Evolutionary conservation across 768 basidiomycete species (phyloP), one percentile per base, ranked within the genome.

Genomic region (Mycena rosella): DNA sequence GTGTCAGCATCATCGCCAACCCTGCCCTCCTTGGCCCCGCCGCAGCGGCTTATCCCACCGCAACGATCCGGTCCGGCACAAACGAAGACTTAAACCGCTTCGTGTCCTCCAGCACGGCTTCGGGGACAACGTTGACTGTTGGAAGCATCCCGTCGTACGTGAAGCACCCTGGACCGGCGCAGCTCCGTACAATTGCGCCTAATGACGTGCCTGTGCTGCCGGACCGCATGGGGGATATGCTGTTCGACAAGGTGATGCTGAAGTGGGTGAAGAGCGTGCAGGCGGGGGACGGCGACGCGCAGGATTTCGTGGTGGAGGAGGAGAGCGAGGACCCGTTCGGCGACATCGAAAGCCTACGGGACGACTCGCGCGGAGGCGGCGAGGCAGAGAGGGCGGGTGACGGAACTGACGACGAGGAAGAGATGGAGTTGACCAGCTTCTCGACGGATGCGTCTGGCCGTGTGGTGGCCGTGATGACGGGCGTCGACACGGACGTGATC

Each of bases 261-360:
- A 88, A 86, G 72, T 97, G 96, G 96, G 89, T 95, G 60, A 92
- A 90, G 80, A 87, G 83, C 29, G 81, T 82, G 10, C 74, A 78
- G 26, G 76, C 76, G 5, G 75, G 77, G 5, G 74, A 73, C 59
- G 75, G 63, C 70, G 81, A 71, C 68, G 80, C 63, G 61, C 75
- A 59, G 59, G 74, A 59, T 67, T 76, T 69, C 72, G 78, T 76
- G 66, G 74, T 81, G 59, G 84, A 80, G 30, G 80, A 86, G 45
- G 83, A 86, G 47, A 93, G 92, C 68, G 94, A 95, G 72, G 96
- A 98, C 81, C 93, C 95, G 10, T 98, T 98, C 79, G 88, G 88
- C 34, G 96, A 96, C 72, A 92, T 98, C 60, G 96, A 97, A 75
- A 96, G 95, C 72, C 76, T 96, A 73, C 82, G 87, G 36, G 91